Percentiles rank a stretch among this genome's conserved stretches.
Evolutionary conservation across 2,329 filamentous ascomycete genomes (phyloP).

Genomic region (Aureobasidium melanogenum): DNA sequence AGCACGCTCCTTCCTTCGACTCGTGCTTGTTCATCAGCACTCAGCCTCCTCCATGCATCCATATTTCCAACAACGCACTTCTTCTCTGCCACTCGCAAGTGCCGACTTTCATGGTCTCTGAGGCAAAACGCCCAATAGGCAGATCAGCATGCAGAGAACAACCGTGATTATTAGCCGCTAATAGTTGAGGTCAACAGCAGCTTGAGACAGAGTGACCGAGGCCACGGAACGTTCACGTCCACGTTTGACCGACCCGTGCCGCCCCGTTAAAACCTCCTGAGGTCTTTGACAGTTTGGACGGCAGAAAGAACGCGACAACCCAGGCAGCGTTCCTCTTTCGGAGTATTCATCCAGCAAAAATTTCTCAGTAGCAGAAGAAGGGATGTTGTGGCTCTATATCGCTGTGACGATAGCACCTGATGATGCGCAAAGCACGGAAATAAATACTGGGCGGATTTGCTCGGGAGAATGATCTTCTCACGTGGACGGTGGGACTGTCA

Average conservation of each 20-base stretch:
- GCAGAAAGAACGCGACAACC: not conserved
- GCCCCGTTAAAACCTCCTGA: not conserved
- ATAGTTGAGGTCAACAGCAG: not conserved
- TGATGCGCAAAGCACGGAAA: not conserved
- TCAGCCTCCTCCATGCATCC: not conserved
- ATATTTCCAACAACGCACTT: no score
- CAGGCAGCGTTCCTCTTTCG: not conserved
- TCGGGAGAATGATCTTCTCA: not conserved
- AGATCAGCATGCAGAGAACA: not conserved
- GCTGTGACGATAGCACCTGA: no score
- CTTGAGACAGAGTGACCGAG: not conserved
- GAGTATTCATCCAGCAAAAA: not conserved
- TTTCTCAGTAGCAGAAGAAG: not conserved
- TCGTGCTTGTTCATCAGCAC: not conserved
- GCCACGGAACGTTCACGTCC: not conserved
- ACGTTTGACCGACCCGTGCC: conserved; percentile 3
- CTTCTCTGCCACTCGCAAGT: not conserved
- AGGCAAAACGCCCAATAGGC: not conserved
- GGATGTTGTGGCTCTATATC: not conserved
- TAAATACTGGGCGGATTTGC: not conserved
- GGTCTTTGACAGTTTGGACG: not conserved
- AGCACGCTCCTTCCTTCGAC: not conserved
- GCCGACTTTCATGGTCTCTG: not conserved
- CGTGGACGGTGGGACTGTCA: not conserved
- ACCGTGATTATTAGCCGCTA: not conserved